A percentile compares a stretch with the other conserved stretches of the same genome.
These are phyloP conservation scores for Suhomyces maxii DNA, from an alignment of 1,139 yeast species.

Conservation along the genomic window DNA sequence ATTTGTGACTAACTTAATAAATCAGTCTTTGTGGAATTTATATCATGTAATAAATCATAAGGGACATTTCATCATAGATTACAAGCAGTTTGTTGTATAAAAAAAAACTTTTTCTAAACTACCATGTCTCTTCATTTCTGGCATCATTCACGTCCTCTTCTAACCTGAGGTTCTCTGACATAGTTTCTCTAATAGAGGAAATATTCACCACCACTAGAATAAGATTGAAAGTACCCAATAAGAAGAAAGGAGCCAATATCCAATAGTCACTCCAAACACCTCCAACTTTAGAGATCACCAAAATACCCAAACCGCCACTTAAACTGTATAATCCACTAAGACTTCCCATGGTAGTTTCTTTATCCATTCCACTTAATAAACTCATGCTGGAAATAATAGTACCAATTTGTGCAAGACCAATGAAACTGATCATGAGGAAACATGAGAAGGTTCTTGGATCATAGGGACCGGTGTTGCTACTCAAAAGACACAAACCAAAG, in stretches of 20 bases:
- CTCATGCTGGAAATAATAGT: slow-evolving; percentile 54
- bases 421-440: slow-evolving; percentile 33
- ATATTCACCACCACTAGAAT: slow-evolving; percentile 12
- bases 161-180: not conserved
- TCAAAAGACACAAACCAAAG: slow-evolving; percentile 29
- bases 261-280: slow-evolving; percentile 60
- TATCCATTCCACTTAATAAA: slow-evolving; percentile 32
- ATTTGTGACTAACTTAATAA: too few species aligned
- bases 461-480: slow-evolving; percentile 18
- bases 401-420: slow-evolving; percentile 55
- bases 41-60: too few species aligned
- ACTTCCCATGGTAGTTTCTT: slow-evolving; percentile 51
- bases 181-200: not conserved
- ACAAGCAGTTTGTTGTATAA: too few species aligned
- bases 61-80: too few species aligned
- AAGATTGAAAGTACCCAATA: slow-evolving; percentile 49
- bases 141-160: not conserved
- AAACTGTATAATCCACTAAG: slow-evolving; percentile 69
- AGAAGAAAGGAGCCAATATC: slow-evolving; percentile 59
- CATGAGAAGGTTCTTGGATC: slow-evolving; percentile 38
- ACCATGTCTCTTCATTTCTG: not conserved
- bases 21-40: too few species aligned
- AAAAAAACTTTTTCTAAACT: too few species aligned
- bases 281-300: slow-evolving; percentile 59
- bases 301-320: slow-evolving; percentile 69